Base-by-base conservation (phyloP, 352 stramenopile genomes). In the Phytopythium aichiense region DNA sequence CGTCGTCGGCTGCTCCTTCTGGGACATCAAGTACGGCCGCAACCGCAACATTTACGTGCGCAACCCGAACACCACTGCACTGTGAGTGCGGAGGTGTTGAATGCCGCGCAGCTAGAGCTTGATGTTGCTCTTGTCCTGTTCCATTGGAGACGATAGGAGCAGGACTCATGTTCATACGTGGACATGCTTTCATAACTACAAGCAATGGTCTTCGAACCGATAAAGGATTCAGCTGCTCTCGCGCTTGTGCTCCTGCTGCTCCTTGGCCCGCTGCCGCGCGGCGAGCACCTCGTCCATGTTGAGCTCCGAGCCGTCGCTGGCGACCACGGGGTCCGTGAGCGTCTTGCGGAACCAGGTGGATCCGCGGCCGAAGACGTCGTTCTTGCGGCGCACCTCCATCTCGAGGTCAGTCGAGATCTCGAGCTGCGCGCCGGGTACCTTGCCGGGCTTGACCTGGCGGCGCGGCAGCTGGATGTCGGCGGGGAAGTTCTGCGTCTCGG, bases 281-380 rank as follows among this genome's bases (percentile, higher is more conserved):
- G 73, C 58, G 18, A 86, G 38, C 30, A 94, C 83, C 66, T 95
- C 87, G 43, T 92, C 81, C 74, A 94, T 88, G 65, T 95, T 95
- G 22, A 95, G 72, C 60, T 91, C 81, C 7, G 80, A 76, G 56
- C 81, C 83, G 61, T 95, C 87, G 51, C 63, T 91, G 4, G 81
- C 84, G 53, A 94, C 81, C 40, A 95, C 82, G 0, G 87, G 85
- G 20, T 95, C 82, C 3, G 74, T 79, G 4, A 95, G 72, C 1
- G 61, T 60, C 74, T 91, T 88, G 43, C 87, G 83, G 71, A 87
- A 95, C 69, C 82, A 92, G 20, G 85, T 94, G 37, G 85, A 91
- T 31, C 80, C 77, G 40, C 87, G 84, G 2, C 87, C 87, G 45
- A 81, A 95, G 11, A 79, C 68, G 67, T 95, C 87, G 55, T 86